Percentiles rank a stretch among this genome's conserved stretches.
Evolutionary conservation across 2,329 filamentous ascomycete species (phyloP).

Genomic region (Reticulascus tulasneorum): DNA sequence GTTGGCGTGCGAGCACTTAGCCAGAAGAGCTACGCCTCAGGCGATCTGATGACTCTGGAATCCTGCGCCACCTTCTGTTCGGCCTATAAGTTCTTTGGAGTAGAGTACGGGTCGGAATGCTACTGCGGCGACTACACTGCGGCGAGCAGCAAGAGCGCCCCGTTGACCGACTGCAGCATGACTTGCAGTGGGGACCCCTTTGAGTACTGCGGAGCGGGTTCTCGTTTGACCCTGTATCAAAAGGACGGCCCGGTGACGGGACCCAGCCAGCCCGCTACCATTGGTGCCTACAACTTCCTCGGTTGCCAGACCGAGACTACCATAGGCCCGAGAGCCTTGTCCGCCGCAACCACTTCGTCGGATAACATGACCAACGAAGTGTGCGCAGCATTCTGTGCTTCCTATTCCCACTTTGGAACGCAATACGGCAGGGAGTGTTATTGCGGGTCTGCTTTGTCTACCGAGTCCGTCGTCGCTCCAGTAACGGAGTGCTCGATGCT

Average conservation of each 20-base stretch:
- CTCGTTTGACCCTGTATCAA: constrained; percentile 30
- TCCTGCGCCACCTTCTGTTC: constrained; percentile 29
- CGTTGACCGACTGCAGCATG: constrained; percentile 29
- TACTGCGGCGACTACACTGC: constrained; percentile 32
- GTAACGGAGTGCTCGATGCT: constrained; percentile 34
- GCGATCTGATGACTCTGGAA: constrained; percentile 28
- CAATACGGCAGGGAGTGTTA: constrained; percentile 35
- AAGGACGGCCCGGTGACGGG: constrained; percentile 19
- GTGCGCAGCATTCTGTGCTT: constrained; percentile 27
- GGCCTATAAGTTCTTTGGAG: constrained; percentile 36
- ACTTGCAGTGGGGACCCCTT: constrained; percentile 26
- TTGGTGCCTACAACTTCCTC: constrained; percentile 26
- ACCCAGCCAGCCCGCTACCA: constrained; percentile 26
- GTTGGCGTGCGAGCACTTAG: constrained; percentile 29
- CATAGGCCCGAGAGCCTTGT: constrained; percentile 26
- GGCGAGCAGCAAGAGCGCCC: constrained; percentile 20
- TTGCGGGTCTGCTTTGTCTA: constrained; percentile 26
- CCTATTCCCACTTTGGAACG: constrained; percentile 29
- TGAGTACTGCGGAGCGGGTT: constrained; percentile 29
- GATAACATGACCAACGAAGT: constrained; percentile 27
- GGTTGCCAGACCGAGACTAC: constrained; percentile 34
- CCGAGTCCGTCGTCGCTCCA: constrained; percentile 23
- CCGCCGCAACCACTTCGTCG: constrained; percentile 16
- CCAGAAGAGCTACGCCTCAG: constrained; percentile 18
- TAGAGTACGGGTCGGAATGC: constrained; percentile 35